phyloP scores from a whole-genome alignment of 2,329 filamentous ascomycete species.

The Botryosphaeria agaves region DNA sequence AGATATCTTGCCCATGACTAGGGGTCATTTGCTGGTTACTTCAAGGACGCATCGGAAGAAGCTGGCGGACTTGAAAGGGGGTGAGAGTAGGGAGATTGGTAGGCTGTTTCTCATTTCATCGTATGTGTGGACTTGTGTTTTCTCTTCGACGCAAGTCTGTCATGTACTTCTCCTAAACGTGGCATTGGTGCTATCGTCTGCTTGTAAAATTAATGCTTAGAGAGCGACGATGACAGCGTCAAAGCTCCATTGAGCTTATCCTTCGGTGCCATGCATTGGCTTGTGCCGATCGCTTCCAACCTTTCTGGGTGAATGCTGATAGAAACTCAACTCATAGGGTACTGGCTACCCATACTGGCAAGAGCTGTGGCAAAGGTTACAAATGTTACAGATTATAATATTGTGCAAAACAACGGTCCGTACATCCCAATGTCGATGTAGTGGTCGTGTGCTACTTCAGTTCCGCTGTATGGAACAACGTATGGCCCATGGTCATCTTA shows the following conservation, averaged over 20 bases:
- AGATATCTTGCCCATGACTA: slow-evolving; percentile 77
- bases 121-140: not conserved
- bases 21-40: slow-evolving; percentile 68
- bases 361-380: slow-evolving; percentile 51
- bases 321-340: too few species aligned
- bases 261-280: not conserved
- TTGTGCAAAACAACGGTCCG: slow-evolving; percentile 96
- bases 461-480: too few species aligned
- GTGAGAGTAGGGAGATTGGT: not conserved
- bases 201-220: too few species aligned
- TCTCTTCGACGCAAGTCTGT: too few species aligned
- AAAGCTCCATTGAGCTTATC: not conserved
- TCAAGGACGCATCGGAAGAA: slow-evolving; percentile 64
- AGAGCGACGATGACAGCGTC: too few species aligned
- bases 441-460: too few species aligned
- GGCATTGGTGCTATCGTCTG: too few species aligned
- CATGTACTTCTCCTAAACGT: too few species aligned
- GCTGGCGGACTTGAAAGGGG: slow-evolving; percentile 43
- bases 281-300: too few species aligned
- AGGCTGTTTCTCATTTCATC: not conserved
- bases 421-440: too few species aligned
- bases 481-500: too few species aligned
- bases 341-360: slow-evolving; percentile 53
- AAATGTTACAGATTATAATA: slow-evolving; percentile 74
- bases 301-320: too few species aligned